These are phyloP conservation scores for Penicillium alfredii DNA, from an alignment of 495 filamentous ascomycete species.

Conservation along the genomic window DNA sequence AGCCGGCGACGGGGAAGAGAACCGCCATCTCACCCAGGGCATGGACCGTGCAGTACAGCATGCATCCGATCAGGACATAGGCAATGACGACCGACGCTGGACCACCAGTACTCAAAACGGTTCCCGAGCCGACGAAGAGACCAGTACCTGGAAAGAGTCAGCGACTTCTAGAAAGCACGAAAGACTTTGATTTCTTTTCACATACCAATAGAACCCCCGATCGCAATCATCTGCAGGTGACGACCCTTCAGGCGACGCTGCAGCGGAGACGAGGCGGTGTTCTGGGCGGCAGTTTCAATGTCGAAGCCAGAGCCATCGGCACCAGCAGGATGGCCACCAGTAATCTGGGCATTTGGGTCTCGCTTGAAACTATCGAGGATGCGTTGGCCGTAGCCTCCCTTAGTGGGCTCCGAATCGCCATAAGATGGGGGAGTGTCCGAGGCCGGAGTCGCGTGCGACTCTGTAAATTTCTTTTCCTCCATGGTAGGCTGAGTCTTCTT, in stretches of 20 bases:
- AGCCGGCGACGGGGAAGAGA: constrained; percentile 83
- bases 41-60: constrained; percentile 90
- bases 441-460: constrained; percentile 21
- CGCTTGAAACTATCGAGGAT: constrained; percentile 76
- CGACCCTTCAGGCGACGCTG: constrained; percentile 71
- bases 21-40: constrained; percentile 91
- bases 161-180: neutral
- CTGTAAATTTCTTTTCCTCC: constrained; percentile 34
- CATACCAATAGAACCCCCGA: constrained; percentile 88
- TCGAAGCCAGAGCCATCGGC: constrained; percentile 66
- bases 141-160: constrained; percentile 59
- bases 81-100: constrained; percentile 80
- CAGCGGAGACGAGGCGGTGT: constrained; percentile 71
- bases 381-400: constrained; percentile 34
- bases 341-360: constrained; percentile 63
- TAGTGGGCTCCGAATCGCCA: constrained; percentile 32
- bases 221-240: constrained; percentile 96
- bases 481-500: constrained; percentile 14
- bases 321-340: constrained; percentile 45
- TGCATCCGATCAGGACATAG: constrained; percentile 75
- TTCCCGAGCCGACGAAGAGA: constrained; percentile 83
- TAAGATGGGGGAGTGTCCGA: constrained; percentile 31
- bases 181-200: too few species aligned
- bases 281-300: constrained; percentile 63
- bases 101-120: constrained; percentile 69